These are phyloP conservation scores for Pezicula neosporulosa DNA, from an alignment of 2,329 filamentous ascomycete species.

Conservation along the genomic window DNA sequence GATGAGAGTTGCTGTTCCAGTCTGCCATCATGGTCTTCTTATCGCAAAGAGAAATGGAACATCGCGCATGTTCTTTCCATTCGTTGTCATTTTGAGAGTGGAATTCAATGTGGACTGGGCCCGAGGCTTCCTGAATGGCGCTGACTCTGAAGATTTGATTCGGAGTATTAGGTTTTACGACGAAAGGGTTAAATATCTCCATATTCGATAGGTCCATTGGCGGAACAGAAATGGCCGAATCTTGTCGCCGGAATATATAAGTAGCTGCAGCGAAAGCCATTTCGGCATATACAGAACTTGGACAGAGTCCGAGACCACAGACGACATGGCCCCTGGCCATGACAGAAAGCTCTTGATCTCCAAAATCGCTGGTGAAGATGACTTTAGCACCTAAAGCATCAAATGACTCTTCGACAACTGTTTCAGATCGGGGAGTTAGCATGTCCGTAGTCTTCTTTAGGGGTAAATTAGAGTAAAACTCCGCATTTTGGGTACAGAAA, in stretches of 20 bases:
- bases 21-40: constrained; percentile 55
- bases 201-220: neutral
- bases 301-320: neutral
- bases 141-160: constrained; percentile 27
- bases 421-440: no score
- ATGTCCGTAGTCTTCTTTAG: no score
- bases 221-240: constrained; percentile 57
- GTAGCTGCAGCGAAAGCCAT: constrained; percentile 61
- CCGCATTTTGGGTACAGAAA: no score
- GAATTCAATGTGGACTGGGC: neutral
- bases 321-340: neutral
- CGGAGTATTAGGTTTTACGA: neutral
- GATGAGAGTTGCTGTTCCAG: constrained; percentile 63
- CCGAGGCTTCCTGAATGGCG: constrained; percentile 41
- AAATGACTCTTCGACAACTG: constrained; percentile 47
- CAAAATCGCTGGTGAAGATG: constrained; percentile 49
- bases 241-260: constrained; percentile 62
- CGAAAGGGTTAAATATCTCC: neutral
- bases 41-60: constrained; percentile 57
- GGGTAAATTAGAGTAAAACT: no score
- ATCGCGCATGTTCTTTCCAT: constrained; percentile 56
- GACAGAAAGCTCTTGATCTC: constrained; percentile 29
- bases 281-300: constrained; percentile 45
- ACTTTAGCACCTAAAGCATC: constrained; percentile 46
- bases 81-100: constrained; percentile 32